Evolutionary conservation across 1,284 basidiomycete species (phyloP).

Genomic region (Cutaneotrichosporon cyanovorans): DNA sequence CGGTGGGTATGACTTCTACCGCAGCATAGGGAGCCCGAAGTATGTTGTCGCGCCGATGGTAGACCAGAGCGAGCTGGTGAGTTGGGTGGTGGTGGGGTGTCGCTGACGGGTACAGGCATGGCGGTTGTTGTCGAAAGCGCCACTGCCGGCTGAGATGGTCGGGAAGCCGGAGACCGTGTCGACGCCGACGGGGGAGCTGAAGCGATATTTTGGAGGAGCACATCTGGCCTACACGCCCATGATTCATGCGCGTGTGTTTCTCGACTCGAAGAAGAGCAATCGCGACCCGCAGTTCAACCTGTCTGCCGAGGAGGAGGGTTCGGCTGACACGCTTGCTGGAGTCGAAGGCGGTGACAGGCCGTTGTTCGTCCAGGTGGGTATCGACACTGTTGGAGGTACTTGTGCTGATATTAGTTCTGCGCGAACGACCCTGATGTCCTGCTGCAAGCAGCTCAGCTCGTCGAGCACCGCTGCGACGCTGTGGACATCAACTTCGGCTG

Average conservation of each 20-base stretch:
- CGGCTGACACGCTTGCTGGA: conserved; percentile 31
- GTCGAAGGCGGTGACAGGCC: conserved; percentile 60
- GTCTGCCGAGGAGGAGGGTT: conserved; percentile 48
- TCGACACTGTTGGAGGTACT: background rate
- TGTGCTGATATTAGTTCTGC: conserved; percentile 57
- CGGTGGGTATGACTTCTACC: conserved; percentile 75
- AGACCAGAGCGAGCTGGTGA: conserved; percentile 87
- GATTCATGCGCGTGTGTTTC: conserved; percentile 90
- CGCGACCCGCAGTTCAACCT: conserved; percentile 60
- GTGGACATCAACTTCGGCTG: conserved; percentile 94
- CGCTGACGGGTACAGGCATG: conserved; percentile 56
- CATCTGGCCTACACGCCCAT: conserved; percentile 90
- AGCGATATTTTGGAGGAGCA: conserved; percentile 39
- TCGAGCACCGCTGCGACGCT: conserved; percentile 75
- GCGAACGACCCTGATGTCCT: conserved; percentile 78
- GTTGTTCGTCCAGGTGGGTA: conserved; percentile 65
- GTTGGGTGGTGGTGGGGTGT: conserved; percentile 41
- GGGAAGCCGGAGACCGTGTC: conserved; percentile 24
- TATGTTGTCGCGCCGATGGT: conserved; percentile 95
- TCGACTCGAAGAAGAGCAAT: conserved; percentile 42
- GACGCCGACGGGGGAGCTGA: background rate
- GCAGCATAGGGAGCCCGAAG: conserved; percentile 70
- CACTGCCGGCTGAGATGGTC: conserved; percentile 50
- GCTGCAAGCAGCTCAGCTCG: conserved; percentile 62
- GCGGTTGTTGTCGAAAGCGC: conserved; percentile 77